Conservation (phyloP, 371 early-diverging fungal genomes). For the Apophysomyces ossiformis region DNA sequence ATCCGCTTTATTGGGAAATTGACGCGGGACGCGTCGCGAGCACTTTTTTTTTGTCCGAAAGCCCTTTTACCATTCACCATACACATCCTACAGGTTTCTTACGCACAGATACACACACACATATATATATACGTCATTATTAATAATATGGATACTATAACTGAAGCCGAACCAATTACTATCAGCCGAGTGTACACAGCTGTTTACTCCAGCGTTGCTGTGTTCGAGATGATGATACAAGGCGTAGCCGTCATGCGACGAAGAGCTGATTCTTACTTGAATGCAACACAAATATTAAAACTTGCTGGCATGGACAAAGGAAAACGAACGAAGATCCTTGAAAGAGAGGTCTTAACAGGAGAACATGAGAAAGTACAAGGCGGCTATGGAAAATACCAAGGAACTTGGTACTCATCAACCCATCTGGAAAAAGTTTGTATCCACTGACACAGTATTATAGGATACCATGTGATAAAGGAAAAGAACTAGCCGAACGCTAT, state of each 20-base stretch:
- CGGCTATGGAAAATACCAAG: conserved; percentile 98
- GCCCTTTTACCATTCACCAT: background rate
- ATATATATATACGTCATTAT: background rate
- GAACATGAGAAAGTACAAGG: conserved; percentile 97
- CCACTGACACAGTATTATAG: conserved; percentile 33
- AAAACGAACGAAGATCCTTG: conserved; percentile 91
- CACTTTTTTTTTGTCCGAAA: background rate
- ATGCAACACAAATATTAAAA: conserved; percentile 97
- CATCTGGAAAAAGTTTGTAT: background rate
- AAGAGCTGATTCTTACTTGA: conserved; percentile 90
- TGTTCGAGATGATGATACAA: conserved; percentile 83
- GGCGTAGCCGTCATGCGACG: conserved; percentile 92
- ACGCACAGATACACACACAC: background rate
- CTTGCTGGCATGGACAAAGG: conserved; percentile 94
- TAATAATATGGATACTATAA: background rate
- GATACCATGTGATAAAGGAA: conserved; percentile 82
- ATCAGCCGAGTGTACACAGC: conserved; percentile 60
- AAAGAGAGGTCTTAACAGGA: conserved; percentile 82
- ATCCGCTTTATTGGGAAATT: no score
- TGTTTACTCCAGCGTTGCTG: conserved; percentile 86
- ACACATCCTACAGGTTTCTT: background rate
- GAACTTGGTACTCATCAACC: conserved; percentile 75
- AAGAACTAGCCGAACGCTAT: conserved; percentile 76
- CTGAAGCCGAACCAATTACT: background rate
- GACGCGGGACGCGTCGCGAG: conserved; percentile 7